phyloP scores from a whole-genome alignment of 306 rosid species.

The Geum urbanum region DNA sequence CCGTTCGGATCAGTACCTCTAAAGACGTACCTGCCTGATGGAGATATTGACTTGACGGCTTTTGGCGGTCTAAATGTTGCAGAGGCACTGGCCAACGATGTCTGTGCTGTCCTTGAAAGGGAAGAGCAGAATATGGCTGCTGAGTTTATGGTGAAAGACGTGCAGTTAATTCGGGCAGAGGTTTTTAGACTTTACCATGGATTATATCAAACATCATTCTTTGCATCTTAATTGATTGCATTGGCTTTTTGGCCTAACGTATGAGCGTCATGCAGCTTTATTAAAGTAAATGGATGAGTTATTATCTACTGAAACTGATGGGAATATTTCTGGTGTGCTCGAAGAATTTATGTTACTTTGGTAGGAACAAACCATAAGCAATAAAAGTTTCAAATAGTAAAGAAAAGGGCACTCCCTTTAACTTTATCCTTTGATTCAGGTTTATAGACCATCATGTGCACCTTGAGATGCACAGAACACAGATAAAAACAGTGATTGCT shows the following conservation, averaged over 20 bases:
- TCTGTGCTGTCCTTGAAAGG: conserved; percentile 54
- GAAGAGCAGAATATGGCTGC: conserved; percentile 64
- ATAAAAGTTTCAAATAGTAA: background rate
- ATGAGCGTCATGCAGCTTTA: no score
- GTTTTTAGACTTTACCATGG: conserved; percentile 35
- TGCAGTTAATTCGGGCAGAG: conserved; percentile 88
- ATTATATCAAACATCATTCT: background rate
- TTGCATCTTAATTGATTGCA: background rate
- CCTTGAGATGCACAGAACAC: background rate
- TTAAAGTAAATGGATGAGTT: background rate
- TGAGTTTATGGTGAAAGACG: conserved; percentile 80
- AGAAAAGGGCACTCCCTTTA: background rate
- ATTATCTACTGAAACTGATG: background rate
- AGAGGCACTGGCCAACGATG: conserved; percentile 65
- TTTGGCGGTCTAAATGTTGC: conserved; percentile 56
- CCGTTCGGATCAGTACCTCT: conserved; percentile 74
- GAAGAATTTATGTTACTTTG: background rate
- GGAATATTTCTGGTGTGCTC: background rate
- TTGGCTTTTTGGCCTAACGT: background rate
- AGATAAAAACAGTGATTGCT: background rate
- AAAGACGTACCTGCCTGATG: conserved; percentile 85
- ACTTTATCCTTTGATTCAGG: background rate
- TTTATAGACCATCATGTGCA: background rate
- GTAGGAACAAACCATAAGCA: background rate
- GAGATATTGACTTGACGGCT: conserved; percentile 72